Conservation (phyloP, 108 stramenopile species). For the Cylindrotheca closterium region DNA sequence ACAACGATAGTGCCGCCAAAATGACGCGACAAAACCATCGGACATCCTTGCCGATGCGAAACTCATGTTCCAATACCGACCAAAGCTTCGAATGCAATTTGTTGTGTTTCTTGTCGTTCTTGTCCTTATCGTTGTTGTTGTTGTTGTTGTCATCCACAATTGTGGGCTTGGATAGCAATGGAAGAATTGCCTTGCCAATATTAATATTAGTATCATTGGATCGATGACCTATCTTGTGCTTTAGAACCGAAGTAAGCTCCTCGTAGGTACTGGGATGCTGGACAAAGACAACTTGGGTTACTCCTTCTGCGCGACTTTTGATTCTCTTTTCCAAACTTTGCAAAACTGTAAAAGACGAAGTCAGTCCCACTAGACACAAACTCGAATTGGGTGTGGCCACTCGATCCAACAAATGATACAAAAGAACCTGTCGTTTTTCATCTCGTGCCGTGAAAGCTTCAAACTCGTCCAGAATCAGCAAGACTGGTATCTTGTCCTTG, state of each 20-base stretch:
- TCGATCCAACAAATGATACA: constrained; percentile 86
- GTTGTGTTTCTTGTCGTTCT: background rate
- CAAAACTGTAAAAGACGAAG: constrained; percentile 46
- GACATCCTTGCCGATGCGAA: constrained; percentile 53
- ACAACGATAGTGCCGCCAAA: constrained; percentile 50
- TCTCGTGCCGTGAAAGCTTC: constrained; percentile 50
- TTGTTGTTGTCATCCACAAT: background rate
- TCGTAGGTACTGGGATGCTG: constrained; percentile 43
- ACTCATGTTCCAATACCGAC: constrained; percentile 53
- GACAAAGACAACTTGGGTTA: constrained; percentile 62
- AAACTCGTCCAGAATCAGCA: constrained; percentile 76
- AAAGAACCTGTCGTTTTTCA: constrained; percentile 62
- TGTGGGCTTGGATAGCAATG: background rate
- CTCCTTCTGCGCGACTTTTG: constrained; percentile 76
- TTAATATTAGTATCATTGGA: background rate
- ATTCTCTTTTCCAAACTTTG: constrained; percentile 78
- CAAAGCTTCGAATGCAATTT: background rate
- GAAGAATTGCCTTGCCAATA: constrained; percentile 1
- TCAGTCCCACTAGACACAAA: constrained; percentile 68
- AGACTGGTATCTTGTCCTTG: constrained; percentile 73
- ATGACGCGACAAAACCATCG: constrained; percentile 81
- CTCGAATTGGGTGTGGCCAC: constrained; percentile 68
- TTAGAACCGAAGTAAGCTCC: constrained; percentile 41
- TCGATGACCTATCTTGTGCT: constrained; percentile 45
- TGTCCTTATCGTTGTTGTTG: background rate